Percentiles rank a stretch among this genome's conserved stretches.
phyloP scores from a whole-genome alignment of 2,329 filamentous ascomycete species.

The Cercospora nicotianae region DNA sequence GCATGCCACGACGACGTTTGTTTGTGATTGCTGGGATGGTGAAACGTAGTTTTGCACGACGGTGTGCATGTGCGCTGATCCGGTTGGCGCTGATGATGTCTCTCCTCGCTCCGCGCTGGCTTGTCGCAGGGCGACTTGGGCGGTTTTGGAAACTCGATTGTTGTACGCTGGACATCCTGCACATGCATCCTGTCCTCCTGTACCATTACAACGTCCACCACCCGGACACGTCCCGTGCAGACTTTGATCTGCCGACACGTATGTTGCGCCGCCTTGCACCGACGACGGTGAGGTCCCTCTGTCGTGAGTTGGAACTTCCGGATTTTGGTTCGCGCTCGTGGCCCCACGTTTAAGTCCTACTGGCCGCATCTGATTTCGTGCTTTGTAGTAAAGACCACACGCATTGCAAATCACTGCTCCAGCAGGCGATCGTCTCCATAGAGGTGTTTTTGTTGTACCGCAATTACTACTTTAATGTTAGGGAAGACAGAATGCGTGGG shows the following conservation, averaged over 20 bases:
- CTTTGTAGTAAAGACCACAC: conserved; percentile 91
- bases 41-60: conserved; percentile 25
- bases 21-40: conserved; percentile 39
- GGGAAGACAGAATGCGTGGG: neutral
- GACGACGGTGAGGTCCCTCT: conserved; percentile 44
- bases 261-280: conserved; percentile 57
- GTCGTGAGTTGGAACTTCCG: conserved; percentile 41
- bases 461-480: conserved; percentile 70
- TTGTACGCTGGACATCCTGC: conserved; percentile 97
- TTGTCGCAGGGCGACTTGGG: conserved; percentile 63
- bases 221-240: conserved; percentile 88
- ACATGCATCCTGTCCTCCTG: conserved; percentile 90
- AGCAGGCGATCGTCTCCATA: conserved; percentile 91
- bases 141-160: conserved; percentile 88
- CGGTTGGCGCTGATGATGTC: conserved; percentile 9
- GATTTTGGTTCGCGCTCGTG: conserved; percentile 36
- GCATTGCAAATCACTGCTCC: conserved; percentile 97
- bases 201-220: conserved; percentile 92
- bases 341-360: conserved; percentile 83
- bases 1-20: conserved; percentile 76
- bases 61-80: conserved; percentile 25
- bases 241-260: conserved; percentile 73
- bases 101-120: conserved; percentile 18
- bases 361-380: conserved; percentile 84
- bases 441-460: conserved; percentile 84